These are phyloP conservation scores for Wallacemonas sp. DNA, from an alignment of 208 protist genomes.

Conservation along the genomic window DNA sequence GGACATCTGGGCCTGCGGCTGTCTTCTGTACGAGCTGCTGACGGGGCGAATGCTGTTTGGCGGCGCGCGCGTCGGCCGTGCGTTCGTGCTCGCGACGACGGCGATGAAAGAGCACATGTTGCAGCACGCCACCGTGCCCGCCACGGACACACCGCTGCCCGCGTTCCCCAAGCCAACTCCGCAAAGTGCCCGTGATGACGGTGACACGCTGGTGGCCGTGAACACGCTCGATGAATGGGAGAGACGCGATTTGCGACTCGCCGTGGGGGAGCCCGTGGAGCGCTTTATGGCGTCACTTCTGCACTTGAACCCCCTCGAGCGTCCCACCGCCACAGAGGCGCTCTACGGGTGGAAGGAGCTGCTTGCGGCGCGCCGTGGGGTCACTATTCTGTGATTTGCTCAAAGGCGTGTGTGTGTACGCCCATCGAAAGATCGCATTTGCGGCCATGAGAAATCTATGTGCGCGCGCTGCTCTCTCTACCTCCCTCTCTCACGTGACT, in stretches of 20 bases:
- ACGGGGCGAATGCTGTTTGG: slow-evolving; percentile 83
- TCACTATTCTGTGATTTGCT: too few relatives aligned
- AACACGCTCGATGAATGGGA: slow-evolving; percentile 54
- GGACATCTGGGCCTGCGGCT: slow-evolving; percentile 85
- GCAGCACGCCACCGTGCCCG: not conserved
- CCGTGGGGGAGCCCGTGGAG: slow-evolving; percentile 47
- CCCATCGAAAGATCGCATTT: too few relatives aligned
- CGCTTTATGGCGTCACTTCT: slow-evolving; percentile 59
- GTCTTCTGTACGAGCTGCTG: slow-evolving; percentile 82
- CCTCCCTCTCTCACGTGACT: too few relatives aligned
- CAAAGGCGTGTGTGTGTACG: too few relatives aligned
- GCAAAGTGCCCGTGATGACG: not conserved
- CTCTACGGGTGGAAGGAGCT: slow-evolving; percentile 61
- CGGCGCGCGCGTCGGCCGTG: slow-evolving; percentile 54
- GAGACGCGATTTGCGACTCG: slow-evolving; percentile 34
- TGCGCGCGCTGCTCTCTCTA: too few relatives aligned
- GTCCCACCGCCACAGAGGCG: slow-evolving; percentile 62
- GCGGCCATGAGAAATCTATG: too few relatives aligned
- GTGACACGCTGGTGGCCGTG: not conserved
- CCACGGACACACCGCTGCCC: slow-evolving; percentile 1
- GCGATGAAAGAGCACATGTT: slow-evolving; percentile 4
- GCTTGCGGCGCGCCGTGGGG: slow-evolving; percentile 22
- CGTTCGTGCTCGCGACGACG: slow-evolving; percentile 44
- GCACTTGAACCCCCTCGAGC: slow-evolving; percentile 53
- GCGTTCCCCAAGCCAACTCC: not conserved